Evolutionary conservation across 352 stramenopile species (phyloP).

Genomic region (Globisporangium yorkense): DNA sequence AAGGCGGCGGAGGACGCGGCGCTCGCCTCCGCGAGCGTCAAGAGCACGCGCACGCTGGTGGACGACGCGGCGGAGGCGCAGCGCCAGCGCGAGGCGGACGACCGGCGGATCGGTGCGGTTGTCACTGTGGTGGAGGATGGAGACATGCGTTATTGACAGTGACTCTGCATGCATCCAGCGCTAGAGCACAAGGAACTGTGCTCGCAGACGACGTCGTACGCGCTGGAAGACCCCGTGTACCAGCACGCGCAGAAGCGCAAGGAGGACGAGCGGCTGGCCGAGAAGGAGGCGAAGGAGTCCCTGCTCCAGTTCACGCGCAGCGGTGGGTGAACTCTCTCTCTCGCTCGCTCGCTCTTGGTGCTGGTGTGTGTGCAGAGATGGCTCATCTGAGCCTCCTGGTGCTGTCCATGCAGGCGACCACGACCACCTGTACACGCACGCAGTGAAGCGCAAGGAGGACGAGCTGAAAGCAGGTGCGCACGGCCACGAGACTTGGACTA

Average conservation of each 20-base stretch:
- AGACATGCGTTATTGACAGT: neutral
- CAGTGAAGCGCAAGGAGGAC: slow-evolving; percentile 12
- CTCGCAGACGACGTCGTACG: slow-evolving; percentile 28
- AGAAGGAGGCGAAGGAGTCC: slow-evolving; percentile 23
- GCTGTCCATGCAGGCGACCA: slow-evolving; percentile 6
- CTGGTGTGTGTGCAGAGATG: too few relatives aligned
- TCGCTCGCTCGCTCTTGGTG: too few relatives aligned
- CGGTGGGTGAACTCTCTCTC: neutral
- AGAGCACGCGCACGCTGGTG: slow-evolving; percentile 43
- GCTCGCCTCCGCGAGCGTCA: slow-evolving; percentile 17
- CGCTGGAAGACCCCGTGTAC: slow-evolving; percentile 43
- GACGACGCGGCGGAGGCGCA: slow-evolving; percentile 40
- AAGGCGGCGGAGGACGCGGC: slow-evolving; percentile 39
- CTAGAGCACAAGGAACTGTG: slow-evolving; percentile 32
- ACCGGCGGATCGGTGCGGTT: slow-evolving; percentile 22
- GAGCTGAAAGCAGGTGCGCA: slow-evolving; percentile 13
- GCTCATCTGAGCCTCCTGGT: neutral
- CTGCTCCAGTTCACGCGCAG: slow-evolving; percentile 17
- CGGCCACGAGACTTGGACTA: neutral
- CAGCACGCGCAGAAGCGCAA: slow-evolving; percentile 42
- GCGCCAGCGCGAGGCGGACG: slow-evolving; percentile 30
- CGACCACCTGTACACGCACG: slow-evolving; percentile 14
- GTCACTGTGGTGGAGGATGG: neutral
- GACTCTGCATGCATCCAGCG: slow-evolving; percentile 4
- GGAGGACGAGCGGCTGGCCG: slow-evolving; percentile 22